A percentile compares a stretch with the other conserved stretches of the same genome.
Conservation (phyloP, 768 basidiomycete genomes). For the Boletus bicolor region DNA sequence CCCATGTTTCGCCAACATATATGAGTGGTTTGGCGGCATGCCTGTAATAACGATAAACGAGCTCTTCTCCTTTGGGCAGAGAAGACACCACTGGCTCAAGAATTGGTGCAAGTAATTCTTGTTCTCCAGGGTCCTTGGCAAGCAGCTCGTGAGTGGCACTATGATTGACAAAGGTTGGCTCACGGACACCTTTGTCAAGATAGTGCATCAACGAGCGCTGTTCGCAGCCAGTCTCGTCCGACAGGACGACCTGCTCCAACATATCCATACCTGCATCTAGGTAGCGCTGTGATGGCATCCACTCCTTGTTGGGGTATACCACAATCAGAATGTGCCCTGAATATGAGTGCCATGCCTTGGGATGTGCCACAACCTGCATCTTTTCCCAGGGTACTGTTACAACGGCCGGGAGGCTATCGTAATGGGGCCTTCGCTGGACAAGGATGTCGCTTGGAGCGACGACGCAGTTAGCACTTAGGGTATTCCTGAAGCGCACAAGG, state of each 20-base stretch:
- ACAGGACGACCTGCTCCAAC: slow-evolving; percentile 4
- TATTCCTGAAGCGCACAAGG: too few species aligned
- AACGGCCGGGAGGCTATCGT: too few species aligned
- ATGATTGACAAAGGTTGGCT: slow-evolving; percentile 16
- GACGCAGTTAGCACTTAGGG: too few species aligned
- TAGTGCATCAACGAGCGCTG: slow-evolving; percentile 12
- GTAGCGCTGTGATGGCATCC: neutral
- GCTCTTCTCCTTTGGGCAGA: slow-evolving; percentile 16
- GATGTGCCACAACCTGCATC: neutral
- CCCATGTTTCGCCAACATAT: slow-evolving; percentile 23
- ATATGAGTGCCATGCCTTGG: neutral
- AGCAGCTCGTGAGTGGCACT: neutral
- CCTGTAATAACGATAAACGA: slow-evolving; percentile 8
- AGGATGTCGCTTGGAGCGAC: too few species aligned
- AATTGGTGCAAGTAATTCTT: neutral
- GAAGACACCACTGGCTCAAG: slow-evolving; percentile 1
- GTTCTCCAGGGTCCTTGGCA: slow-evolving; percentile 2
- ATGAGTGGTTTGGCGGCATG: neutral
- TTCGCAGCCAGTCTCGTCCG: neutral
- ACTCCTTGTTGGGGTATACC: neutral
- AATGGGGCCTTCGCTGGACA: too few species aligned
- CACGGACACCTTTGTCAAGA: slow-evolving; percentile 16
- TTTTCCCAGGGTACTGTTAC: slow-evolving; percentile 7
- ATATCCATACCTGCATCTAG: neutral
- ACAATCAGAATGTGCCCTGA: neutral